Evolutionary conservation across 2,329 filamentous ascomycete species (phyloP).

Genomic region (Xylaria digitata): DNA sequence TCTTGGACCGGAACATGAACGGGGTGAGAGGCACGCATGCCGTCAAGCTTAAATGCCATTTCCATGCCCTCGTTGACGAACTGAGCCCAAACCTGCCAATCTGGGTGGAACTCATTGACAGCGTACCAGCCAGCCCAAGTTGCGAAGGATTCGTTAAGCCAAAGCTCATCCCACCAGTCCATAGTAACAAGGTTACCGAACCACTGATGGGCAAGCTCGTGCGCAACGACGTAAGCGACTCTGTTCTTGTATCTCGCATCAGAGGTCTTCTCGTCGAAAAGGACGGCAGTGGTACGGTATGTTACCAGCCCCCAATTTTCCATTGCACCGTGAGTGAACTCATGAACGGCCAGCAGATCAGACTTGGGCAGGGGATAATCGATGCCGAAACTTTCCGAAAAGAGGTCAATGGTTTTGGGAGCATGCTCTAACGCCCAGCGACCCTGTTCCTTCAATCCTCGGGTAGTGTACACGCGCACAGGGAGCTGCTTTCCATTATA

Average conservation of each 20-base stretch:
- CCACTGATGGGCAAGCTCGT: constrained; percentile 97
- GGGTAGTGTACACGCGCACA: constrained; percentile 94
- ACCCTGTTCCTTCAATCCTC: constrained; percentile 92
- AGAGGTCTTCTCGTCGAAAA: constrained; percentile 94
- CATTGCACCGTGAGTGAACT: constrained; percentile 90
- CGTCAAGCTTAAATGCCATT: constrained; percentile 88
- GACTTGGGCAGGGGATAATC: constrained; percentile 95
- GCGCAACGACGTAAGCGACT: constrained; percentile 97
- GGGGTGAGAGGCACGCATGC: constrained; percentile 90
- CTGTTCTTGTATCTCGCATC: constrained; percentile 92
- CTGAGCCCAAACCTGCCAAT: constrained; percentile 98
- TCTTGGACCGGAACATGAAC: constrained; percentile 96
- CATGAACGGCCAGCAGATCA: constrained; percentile 89
- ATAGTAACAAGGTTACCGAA: constrained; percentile 96
- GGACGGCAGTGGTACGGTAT: constrained; percentile 91
- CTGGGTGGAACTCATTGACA: constrained; percentile 89
- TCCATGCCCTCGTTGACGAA: constrained; percentile 97
- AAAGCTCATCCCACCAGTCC: constrained; percentile 96
- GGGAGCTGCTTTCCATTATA: constrained; percentile 93
- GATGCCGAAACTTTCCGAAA: constrained; percentile 92
- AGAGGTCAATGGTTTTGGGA: constrained; percentile 94
- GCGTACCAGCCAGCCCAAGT: constrained; percentile 98
- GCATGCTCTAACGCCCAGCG: constrained; percentile 90
- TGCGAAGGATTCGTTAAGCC: constrained; percentile 96
- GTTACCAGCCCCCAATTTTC: constrained; percentile 98